phyloP scores from a whole-genome alignment of 192 early-diverging fungal genomes.

The Coemansia sp. region DNA sequence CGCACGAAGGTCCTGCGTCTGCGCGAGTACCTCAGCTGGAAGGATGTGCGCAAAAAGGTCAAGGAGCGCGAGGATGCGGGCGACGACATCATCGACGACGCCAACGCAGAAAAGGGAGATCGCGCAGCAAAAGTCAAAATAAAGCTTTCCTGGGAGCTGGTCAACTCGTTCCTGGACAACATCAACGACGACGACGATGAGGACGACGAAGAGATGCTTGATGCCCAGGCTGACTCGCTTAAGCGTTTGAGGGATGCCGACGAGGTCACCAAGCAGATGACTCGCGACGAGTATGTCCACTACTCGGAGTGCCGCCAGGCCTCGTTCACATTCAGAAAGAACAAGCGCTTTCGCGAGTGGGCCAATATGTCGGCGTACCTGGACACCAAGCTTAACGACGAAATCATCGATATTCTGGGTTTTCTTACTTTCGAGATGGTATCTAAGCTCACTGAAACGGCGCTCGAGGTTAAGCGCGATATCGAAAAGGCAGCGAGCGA shows the following conservation, averaged over 20 bases:
- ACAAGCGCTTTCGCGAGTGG: conserved; percentile 94
- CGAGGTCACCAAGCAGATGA: conserved; percentile 90
- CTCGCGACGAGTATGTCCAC: conserved; percentile 97
- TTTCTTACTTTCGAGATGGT: conserved; percentile 97
- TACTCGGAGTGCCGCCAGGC: conserved; percentile 99
- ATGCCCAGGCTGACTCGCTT: conserved; percentile 83
- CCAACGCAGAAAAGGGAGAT: conserved; percentile 54
- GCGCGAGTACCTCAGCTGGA: conserved; percentile 89
- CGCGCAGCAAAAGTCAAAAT: conserved; percentile 68
- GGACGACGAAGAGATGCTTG: conserved; percentile 87
- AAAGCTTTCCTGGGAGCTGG: conserved; percentile 92
- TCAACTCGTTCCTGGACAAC: conserved; percentile 76
- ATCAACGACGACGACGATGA: conserved; percentile 81
- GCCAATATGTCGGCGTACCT: conserved; percentile 84
- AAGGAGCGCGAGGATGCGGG: conserved; percentile 73
- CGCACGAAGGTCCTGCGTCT: conserved; percentile 89
- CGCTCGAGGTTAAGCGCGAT: conserved; percentile 73
- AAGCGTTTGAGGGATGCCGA: conserved; percentile 86
- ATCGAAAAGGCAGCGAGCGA: conserved; percentile 56
- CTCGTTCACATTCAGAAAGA: conserved; percentile 93
- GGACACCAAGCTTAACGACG: conserved; percentile 87
- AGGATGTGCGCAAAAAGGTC: conserved; percentile 91
- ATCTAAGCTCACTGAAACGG: conserved; percentile 83
- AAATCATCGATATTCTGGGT: conserved; percentile 95
- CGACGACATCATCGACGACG: conserved; percentile 49